Evolutionary conservation across 2,329 filamentous ascomycete genomes (phyloP), one percentile per base, ranked within the genome.

Genomic region (Eutypella sp.): DNA sequence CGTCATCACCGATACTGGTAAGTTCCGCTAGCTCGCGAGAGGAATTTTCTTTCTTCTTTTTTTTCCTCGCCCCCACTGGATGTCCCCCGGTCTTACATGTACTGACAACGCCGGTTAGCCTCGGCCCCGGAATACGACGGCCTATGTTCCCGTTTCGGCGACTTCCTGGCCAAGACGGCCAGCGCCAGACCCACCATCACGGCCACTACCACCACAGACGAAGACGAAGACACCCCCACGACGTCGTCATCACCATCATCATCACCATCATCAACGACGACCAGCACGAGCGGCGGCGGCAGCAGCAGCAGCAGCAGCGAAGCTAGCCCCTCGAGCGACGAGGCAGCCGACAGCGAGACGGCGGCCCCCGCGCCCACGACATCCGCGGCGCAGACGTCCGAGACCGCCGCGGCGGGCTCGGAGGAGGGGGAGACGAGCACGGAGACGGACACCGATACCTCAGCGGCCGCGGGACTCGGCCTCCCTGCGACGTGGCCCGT

Each of bases 381-480:
- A 7, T 39, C 19, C 19, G 19, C 6, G 18, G 11, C 10, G 19
- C 19, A 18, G n/a, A 49, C 47, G 34, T 40, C 47, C 38, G 47
- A 41, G 3, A 47, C 41, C 15, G 44, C 44, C 25, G 45, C 47
- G 7, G 41, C 36, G n/a, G 25, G n/a, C n/a, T n/a, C 34, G 19
- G 44, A 40, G 11, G 23, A 41, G 1, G 29, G 25, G n/a, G 43
- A 39, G 11, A n/a, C 46, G 1, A 16, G 36, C n/a, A 47, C 46
- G 19, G 34, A n/a, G 11, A n/a, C 42, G 18, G 20, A 15, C 7
- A 10, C 24, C 10, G 22, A 33, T 34, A 43, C 22, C 16, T 39
- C 24, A 7, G 45, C 45, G 20, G 46, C 46, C 8, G 38, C 19
- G n/a, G 31, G 29, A 22, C 36, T 41, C 5, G 2, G 34, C 15